Percentiles rank a stretch among this genome's conserved stretches.
phyloP scores from a whole-genome alignment of 148 eudicot genomes.

The Rhododendron simsii region DNA sequence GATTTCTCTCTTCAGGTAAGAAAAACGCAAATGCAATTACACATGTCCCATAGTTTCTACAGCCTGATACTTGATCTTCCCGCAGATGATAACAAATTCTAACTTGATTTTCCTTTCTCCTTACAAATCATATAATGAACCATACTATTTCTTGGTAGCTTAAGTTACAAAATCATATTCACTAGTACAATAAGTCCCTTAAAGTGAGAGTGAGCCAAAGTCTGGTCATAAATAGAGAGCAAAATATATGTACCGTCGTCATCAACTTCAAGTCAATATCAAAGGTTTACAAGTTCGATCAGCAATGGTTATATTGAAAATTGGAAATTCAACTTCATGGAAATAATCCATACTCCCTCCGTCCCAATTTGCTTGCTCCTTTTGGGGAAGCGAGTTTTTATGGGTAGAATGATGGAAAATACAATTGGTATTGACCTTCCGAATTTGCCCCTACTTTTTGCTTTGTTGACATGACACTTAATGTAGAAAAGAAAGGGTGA shows the following conservation, averaged over 20 bases:
- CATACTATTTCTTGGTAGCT: background rate
- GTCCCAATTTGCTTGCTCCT: background rate
- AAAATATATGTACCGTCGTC: background rate
- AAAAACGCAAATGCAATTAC: background rate
- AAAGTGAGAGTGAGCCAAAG: constrained; percentile 1
- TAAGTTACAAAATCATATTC: background rate
- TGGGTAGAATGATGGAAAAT: too few relatives aligned
- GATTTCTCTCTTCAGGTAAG: background rate
- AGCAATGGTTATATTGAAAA: background rate
- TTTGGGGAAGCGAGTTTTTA: too few relatives aligned
- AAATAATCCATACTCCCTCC: background rate
- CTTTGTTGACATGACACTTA: too few relatives aligned
- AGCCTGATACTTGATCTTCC: background rate
- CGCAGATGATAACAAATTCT: background rate
- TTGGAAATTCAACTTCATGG: background rate
- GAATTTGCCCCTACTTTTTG: too few relatives aligned
- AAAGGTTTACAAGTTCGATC: background rate
- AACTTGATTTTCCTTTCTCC: background rate
- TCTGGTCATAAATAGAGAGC: background rate
- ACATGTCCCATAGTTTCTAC: background rate
- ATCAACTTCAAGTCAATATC: background rate
- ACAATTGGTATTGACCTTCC: too few relatives aligned
- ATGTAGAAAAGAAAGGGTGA: too few relatives aligned
- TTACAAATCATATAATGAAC: background rate
- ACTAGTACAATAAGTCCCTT: background rate